Percentiles rank a stretch among this genome's conserved stretches.
Conservation (phyloP, 345 rosid genomes). For the Eucalyptus victrix region DNA sequence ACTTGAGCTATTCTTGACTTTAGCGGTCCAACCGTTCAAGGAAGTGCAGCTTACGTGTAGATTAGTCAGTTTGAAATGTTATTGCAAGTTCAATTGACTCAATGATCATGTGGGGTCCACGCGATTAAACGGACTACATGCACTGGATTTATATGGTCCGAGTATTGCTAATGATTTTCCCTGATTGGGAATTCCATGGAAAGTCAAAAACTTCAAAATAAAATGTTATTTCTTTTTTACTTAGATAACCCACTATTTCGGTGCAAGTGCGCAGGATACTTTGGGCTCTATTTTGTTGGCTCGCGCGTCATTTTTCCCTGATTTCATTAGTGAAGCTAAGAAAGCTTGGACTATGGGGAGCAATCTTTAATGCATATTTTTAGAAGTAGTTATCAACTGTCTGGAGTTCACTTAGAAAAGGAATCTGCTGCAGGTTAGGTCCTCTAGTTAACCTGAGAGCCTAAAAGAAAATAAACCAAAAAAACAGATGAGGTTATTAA, state of each 20-base stretch:
- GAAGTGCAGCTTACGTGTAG: background rate
- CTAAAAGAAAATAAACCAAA: background rate
- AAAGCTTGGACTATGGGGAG: background rate
- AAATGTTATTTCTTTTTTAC: too few species aligned
- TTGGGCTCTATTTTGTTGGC: background rate
- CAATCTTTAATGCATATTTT: background rate
- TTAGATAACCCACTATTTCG: background rate
- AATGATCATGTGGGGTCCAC: background rate
- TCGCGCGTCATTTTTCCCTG: background rate
- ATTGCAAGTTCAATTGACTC: background rate
- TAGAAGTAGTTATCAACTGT: background rate
- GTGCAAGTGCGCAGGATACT: background rate
- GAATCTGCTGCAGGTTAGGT: background rate
- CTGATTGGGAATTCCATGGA: background rate
- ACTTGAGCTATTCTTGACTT: background rate
- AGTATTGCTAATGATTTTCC: background rate
- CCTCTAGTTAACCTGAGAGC: background rate
- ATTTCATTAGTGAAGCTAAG: background rate
- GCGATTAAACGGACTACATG: background rate
- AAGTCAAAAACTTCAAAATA: too few species aligned
- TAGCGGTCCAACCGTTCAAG: background rate
- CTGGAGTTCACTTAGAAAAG: background rate
- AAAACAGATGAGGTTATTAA: background rate
- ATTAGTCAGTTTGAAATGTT: background rate
- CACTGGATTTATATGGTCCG: too few species aligned